Conservation (phyloP, 2,329 filamentous ascomycete genomes). For the Microsporum audouinii region DNA sequence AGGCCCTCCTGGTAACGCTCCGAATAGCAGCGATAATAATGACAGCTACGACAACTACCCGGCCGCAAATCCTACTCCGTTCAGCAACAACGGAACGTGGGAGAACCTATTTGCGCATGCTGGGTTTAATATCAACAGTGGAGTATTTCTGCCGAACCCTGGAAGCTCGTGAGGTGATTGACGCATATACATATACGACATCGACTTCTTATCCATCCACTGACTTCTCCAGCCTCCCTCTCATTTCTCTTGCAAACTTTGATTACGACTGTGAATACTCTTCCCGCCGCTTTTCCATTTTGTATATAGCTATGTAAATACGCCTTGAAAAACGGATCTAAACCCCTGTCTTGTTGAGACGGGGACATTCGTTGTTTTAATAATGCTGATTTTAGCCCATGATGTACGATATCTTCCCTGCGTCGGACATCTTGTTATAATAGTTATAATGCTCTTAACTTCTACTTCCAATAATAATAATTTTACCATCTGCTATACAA, state of each 20-base stretch:
- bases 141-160: slow-evolving; percentile 15
- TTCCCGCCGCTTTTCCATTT: not conserved
- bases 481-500: not conserved
- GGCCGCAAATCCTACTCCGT: slow-evolving; percentile 2
- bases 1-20: not conserved
- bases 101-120: slow-evolving; percentile 17
- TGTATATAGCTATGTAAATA: slow-evolving; percentile 3
- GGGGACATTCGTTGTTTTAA: not conserved
- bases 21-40: not conserved
- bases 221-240: not conserved
- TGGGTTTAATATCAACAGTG: slow-evolving; percentile 18
- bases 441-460: not conserved
- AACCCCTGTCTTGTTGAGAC: not conserved
- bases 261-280: not conserved
- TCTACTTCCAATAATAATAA: not conserved
- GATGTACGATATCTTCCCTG: not conserved
- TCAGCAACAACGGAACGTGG: slow-evolving; percentile 14
- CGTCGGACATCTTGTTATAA: not conserved
- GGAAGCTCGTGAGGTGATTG: not conserved
- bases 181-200: not conserved
- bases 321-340: not conserved
- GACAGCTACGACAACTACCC: not conserved
- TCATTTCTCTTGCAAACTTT: not conserved
- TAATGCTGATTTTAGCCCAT: not conserved
- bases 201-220: not conserved